These are phyloP conservation scores for Thymus mandschuricus DNA, from an alignment of 257 asterid species.

Conservation along the genomic window DNA sequence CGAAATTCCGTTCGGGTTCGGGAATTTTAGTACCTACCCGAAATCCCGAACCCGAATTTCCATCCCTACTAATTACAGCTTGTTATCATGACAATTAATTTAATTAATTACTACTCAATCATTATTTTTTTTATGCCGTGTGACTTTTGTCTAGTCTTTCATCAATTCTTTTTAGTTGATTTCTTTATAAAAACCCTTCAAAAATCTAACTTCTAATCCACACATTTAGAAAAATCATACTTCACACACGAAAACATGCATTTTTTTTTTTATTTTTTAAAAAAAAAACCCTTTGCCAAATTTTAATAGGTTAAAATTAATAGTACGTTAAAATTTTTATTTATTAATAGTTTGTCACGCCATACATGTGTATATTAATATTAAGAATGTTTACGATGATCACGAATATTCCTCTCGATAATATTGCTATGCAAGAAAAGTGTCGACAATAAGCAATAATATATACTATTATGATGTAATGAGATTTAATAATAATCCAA, in stretches of 20 bases:
- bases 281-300: no score
- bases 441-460: background rate
- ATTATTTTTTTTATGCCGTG: no score
- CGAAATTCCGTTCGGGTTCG: no score
- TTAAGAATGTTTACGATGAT: no score
- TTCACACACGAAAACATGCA: background rate
- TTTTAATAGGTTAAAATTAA: no score
- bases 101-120: background rate
- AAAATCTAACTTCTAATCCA: background rate
- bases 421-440: background rate
- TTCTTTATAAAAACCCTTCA: background rate
- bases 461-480: background rate
- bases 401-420: no score
- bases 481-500: background rate
- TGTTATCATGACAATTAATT: slow-evolving; percentile 13
- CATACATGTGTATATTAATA: no score
- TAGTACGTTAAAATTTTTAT: no score
- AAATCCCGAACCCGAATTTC: no score
- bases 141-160: background rate
- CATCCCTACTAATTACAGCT: background rate
- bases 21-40: no score
- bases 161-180: background rate
- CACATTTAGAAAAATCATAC: background rate
- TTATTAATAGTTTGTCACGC: no score
- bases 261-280: background rate